A percentile compares a stretch with the other conserved stretches of the same genome.
phyloP scores from a whole-genome alignment of 306 rosid genomes.

The Nissolia schottii region DNA sequence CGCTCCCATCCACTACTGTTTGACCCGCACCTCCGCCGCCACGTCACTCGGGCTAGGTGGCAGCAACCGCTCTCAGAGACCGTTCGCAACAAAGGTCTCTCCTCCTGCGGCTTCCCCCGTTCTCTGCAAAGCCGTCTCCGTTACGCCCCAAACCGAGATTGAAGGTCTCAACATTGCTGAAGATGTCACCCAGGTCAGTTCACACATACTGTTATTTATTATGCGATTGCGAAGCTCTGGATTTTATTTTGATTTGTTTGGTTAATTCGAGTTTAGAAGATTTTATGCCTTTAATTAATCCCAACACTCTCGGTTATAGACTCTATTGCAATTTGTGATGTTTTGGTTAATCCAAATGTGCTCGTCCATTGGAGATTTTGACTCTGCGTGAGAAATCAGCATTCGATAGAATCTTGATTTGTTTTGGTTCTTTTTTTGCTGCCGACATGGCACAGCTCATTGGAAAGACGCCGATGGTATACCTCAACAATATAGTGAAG shows the following conservation, averaged over 20 bases:
- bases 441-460: slow-evolving; percentile 67
- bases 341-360: background rate
- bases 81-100: slow-evolving; percentile 17
- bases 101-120: slow-evolving; percentile 33
- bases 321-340: background rate
- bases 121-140: slow-evolving; percentile 68
- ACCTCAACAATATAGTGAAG: slow-evolving; percentile 70
- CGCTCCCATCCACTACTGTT: slow-evolving; percentile 17
- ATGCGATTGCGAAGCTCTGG: background rate
- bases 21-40: background rate
- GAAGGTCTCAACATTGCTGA: slow-evolving; percentile 94
- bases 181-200: slow-evolving; percentile 66
- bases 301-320: background rate
- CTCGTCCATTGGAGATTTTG: background rate
- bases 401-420: background rate
- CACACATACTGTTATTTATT: background rate
- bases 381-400: background rate
- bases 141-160: slow-evolving; percentile 45
- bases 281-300: background rate
- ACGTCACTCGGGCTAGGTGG: slow-evolving; percentile 4
- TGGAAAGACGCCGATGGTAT: slow-evolving; percentile 98
- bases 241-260: background rate
- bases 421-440: background rate
- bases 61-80: background rate
- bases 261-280: background rate